A percentile compares a stretch with the other conserved stretches of the same genome.
Evolutionary conservation across 176 grass and related monocot species (phyloP).

Genomic region (Hsuehochloa calcarea): DNA sequence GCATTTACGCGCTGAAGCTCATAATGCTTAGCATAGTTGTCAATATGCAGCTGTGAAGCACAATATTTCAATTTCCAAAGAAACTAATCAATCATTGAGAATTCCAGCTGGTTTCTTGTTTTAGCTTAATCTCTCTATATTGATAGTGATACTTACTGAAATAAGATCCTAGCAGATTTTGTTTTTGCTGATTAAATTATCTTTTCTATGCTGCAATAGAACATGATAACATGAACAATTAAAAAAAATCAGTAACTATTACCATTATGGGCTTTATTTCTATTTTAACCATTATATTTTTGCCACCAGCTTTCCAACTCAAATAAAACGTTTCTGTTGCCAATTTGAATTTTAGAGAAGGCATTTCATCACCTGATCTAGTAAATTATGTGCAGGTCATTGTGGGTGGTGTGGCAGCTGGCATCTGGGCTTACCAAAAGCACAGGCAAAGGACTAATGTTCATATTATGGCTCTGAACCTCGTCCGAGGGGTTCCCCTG

Average conservation of each 20-base stretch:
- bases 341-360: neutral
- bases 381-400: constrained; percentile 47
- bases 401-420: constrained; percentile 63
- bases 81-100: neutral
- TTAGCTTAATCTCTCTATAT: neutral
- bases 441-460: constrained; percentile 81
- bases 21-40: neutral
- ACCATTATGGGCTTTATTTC: neutral
- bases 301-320: neutral
- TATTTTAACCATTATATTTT: neutral
- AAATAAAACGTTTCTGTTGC: neutral
- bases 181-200: neutral
- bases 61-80: neutral
- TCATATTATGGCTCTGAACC: constrained; percentile 90
- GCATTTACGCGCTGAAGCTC: neutral
- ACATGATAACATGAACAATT: neutral
- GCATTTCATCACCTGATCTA: neutral
- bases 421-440: constrained; percentile 77
- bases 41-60: neutral
- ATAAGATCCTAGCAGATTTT: neutral
- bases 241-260: neutral
- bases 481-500: constrained; percentile 77
- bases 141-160: neutral
- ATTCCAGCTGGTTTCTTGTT: neutral
- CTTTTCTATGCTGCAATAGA: neutral